phyloP scores from a whole-genome alignment of 73 alveolate genomes.

The Halteria grandinella region DNA sequence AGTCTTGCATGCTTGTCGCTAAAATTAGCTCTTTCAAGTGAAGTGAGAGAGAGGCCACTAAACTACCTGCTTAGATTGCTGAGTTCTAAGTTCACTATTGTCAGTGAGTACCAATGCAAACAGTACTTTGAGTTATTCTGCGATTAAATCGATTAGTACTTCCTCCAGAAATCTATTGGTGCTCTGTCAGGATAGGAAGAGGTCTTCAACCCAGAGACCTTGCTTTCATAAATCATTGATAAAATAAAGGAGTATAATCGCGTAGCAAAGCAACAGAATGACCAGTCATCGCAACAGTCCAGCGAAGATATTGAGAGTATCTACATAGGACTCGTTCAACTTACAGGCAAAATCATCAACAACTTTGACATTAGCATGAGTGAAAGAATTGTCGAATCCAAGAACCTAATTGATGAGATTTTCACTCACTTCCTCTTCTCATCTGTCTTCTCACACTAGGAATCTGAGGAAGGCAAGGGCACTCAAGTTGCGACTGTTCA shows the following conservation, averaged over 20 bases:
- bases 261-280: background rate
- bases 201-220: constrained; percentile 48
- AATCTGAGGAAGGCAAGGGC: background rate
- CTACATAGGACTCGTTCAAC: constrained; percentile 37
- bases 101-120: constrained; percentile 26
- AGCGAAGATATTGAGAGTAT: constrained; percentile 15
- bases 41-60: constrained; percentile 7
- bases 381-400: constrained; percentile 46
- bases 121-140: constrained; percentile 65
- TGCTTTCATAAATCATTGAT: constrained; percentile 46
- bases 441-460: constrained; percentile 28
- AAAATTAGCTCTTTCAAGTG: background rate
- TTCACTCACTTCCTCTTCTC: constrained; percentile 62
- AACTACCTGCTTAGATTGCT: constrained; percentile 30
- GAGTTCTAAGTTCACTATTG: constrained; percentile 7
- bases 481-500: background rate
- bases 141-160: constrained; percentile 54
- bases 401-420: constrained; percentile 56
- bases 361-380: constrained; percentile 34
- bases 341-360: constrained; percentile 45
- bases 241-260: constrained; percentile 42
- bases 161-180: constrained; percentile 2
- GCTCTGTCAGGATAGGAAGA: background rate
- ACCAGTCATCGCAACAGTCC: too few species aligned
- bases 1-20: constrained; percentile 27